These are phyloP conservation scores for Closterium sp. DNA, from an alignment of 139 green algal genomes.

Conservation along the genomic window DNA sequence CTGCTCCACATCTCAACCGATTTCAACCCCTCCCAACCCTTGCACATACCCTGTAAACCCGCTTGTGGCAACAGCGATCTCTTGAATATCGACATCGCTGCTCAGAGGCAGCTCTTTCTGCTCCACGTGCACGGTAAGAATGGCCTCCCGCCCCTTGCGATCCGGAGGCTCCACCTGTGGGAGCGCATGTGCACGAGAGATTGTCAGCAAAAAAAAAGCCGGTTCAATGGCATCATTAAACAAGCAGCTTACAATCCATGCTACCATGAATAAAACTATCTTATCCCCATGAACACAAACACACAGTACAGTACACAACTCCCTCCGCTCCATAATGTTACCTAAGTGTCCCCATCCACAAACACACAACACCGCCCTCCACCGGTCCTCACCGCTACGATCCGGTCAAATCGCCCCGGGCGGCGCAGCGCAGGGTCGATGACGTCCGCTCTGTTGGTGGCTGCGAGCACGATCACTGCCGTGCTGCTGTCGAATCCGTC, in stretches of 20 bases:
- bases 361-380: not conserved
- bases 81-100: constrained; percentile 8
- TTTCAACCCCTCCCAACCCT: no score
- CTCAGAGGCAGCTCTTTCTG: constrained; percentile 33
- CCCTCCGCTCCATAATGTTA: no score
- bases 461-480: constrained; percentile 85
- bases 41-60: constrained; percentile 45
- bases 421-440: constrained; percentile 87
- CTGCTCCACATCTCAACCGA: no score
- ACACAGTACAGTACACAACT: no score
- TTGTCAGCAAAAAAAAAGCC: no score
- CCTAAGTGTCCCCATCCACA: no score
- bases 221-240: no score
- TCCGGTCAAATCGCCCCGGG: constrained; percentile 93
- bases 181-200: no score
- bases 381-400: constrained; percentile 60
- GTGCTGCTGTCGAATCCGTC: constrained; percentile 95
- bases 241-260: no score
- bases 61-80: constrained; percentile 16
- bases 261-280: no score
- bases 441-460: constrained; percentile 90
- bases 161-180: constrained; percentile 38
- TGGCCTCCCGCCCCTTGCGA: constrained; percentile 37
- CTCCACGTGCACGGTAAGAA: constrained; percentile 29
- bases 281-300: no score